Evolutionary conservation across 1,284 basidiomycete genomes (phyloP), one percentile per base, ranked within the genome.

Genomic region (Ustilago curta): DNA sequence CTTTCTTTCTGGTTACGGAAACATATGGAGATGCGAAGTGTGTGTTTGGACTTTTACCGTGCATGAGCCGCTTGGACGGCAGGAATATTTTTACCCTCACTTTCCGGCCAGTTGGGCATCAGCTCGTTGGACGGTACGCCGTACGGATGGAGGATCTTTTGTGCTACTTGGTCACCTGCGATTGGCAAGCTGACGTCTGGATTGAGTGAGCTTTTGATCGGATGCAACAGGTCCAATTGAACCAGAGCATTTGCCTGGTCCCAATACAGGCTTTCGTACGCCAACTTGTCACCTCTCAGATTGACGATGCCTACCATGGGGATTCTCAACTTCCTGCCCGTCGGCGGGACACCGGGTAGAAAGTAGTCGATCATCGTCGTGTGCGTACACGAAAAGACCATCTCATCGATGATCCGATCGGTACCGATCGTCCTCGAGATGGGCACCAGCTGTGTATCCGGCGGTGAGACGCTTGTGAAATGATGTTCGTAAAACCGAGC

Each of bases 291-390:
- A 7, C 69, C 69, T 25, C 69, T 51, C n/a, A 71, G 35, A 18
- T 71, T 71, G 45, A 71, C 69, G 27, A 71, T 65, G 8, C 69
- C 69, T 1, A 71, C 69, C 62, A 71, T 71, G 5, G 69, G 69
- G 25, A 66, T 71, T 0, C 63, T 14, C 16, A 71, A 27, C 51
- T 50, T 61, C 32, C 57, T 58, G 14, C 62, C 55, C 0, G 69
- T 71, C 4, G 69, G 69, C 12, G 62, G 62, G 0, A 71, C 55
- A 8, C 69, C 69, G 5, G 68, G 68, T 3, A 70, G 29, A 23
- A 70, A 70, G 59, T 70, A 70, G 11, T 70, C 68, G 49, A 70
- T 64, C 53, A 29, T 29, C 12, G 69, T 71, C 2, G 69, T 71
- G 19, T 71, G 69, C 8, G 69, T 71, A 25, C 63, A 71, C 4